Percentiles rank a stretch among this genome's conserved stretches.
These are phyloP conservation scores for Neonothopanus nambi DNA, from an alignment of 1,284 basidiomycete species.

Conservation along the genomic window DNA sequence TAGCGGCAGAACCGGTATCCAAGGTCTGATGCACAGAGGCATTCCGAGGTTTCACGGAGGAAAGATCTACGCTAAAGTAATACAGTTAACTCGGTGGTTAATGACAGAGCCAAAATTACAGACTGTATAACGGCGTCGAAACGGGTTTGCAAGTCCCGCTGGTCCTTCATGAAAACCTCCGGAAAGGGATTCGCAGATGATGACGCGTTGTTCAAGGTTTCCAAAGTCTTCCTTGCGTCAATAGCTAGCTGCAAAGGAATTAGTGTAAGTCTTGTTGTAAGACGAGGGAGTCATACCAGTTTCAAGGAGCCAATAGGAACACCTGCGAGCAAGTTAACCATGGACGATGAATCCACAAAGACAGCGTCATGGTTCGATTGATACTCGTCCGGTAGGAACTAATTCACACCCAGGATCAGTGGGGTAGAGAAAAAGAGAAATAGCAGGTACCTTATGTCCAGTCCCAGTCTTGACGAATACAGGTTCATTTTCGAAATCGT, in stretches of 20 bases:
- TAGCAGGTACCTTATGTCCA: slow-evolving; percentile 51
- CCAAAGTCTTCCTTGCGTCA: slow-evolving; percentile 76
- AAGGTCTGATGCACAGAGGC: slow-evolving; percentile 46
- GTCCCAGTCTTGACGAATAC: slow-evolving; percentile 62
- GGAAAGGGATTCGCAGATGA: slow-evolving; percentile 66
- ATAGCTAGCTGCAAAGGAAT: slow-evolving; percentile 57
- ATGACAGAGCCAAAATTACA: slow-evolving; percentile 8
- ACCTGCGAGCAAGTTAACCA: slow-evolving; percentile 79
- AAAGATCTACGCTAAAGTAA: slow-evolving; percentile 59
- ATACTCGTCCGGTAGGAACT: slow-evolving; percentile 64
- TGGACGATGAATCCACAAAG: slow-evolving; percentile 82
- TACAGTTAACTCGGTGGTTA: slow-evolving; percentile 10
- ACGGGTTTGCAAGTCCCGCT: slow-evolving; percentile 55
- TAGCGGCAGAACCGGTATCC: slow-evolving; percentile 62
- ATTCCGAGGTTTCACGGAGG: slow-evolving; percentile 47
- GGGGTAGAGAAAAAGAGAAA: neutral
- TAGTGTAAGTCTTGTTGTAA: neutral
- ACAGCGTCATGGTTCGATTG: slow-evolving; percentile 48
- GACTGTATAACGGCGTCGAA: slow-evolving; percentile 71
- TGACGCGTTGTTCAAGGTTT: slow-evolving; percentile 46
- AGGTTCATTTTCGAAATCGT: slow-evolving; percentile 64
- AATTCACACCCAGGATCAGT: slow-evolving; percentile 11
- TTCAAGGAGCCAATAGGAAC: slow-evolving; percentile 74
- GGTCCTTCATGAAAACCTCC: slow-evolving; percentile 73
- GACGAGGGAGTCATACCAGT: slow-evolving; percentile 49